phyloP scores from a whole-genome alignment of 1,139 yeast species.

The Martiniozyma asiatica region DNA sequence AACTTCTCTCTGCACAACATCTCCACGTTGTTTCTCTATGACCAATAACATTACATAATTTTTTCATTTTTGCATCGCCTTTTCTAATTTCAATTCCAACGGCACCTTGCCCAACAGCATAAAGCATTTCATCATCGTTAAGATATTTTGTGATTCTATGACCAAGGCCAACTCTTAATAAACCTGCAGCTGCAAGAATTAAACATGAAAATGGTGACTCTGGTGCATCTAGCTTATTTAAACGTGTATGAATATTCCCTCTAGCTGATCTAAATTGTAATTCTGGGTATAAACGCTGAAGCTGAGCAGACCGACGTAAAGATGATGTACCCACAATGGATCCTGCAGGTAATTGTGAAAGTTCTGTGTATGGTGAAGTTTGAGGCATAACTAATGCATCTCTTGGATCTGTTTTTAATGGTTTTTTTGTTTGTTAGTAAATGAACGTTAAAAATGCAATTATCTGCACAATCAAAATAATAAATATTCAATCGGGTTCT shows the following conservation, averaged over 20 bases:
- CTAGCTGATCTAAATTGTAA: conserved; percentile 67
- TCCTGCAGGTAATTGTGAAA: conserved; percentile 72
- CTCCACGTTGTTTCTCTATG: conserved; percentile 58
- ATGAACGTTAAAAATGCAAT: background rate
- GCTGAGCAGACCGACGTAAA: conserved; percentile 79
- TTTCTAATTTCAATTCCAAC: conserved; percentile 80
- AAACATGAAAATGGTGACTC: conserved; percentile 63
- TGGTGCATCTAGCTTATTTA: conserved; percentile 63
- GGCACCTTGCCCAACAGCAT: conserved; percentile 98
- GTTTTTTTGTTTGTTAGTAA: conserved; percentile 7
- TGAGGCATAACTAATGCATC: conserved; percentile 82
- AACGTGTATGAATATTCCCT: conserved; percentile 79
- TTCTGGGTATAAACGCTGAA: conserved; percentile 44
- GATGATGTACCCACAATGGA: conserved; percentile 90
- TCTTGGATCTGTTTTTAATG: conserved; percentile 49
- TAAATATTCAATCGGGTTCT: background rate
- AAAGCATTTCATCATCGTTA: conserved; percentile 77
- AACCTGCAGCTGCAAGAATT: conserved; percentile 86
- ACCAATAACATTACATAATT: conserved; percentile 52
- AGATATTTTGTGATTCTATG: conserved; percentile 58
- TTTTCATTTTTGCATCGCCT: conserved; percentile 45
- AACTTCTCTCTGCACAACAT: conserved; percentile 83
- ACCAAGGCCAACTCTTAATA: conserved; percentile 58
- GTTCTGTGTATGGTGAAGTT: conserved; percentile 47
- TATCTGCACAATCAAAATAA: background rate